phyloP scores from a whole-genome alignment of 441 rosid genomes.

The Pelargonium australe region DNA sequence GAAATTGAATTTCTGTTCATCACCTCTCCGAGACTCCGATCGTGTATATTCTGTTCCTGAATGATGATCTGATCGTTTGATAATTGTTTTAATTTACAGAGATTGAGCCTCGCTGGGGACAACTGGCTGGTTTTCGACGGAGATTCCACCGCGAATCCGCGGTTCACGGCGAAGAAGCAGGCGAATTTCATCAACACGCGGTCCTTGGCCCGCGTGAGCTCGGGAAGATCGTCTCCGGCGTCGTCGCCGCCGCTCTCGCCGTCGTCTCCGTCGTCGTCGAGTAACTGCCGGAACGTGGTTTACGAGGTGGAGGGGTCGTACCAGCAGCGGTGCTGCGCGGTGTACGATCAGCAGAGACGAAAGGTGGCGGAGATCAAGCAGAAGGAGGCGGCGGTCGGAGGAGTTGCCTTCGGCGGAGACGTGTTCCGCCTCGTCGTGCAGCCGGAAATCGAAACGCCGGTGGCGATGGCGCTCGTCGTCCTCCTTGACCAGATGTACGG shows the following conservation, averaged over 20 bases:
- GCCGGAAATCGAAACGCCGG: not conserved
- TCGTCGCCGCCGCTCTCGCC: no score
- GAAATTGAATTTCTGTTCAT: not conserved
- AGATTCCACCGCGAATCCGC: slow-evolving; percentile 50
- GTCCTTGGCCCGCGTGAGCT: slow-evolving; percentile 46
- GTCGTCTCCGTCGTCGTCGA: no score
- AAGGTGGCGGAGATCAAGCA: slow-evolving; percentile 56
- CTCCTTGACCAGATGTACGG: not conserved
- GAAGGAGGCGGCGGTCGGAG: slow-evolving; percentile 38
- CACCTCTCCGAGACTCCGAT: no score
- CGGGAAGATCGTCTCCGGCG: no score
- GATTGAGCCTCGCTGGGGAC: slow-evolving; percentile 58
- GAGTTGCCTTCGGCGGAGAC: not conserved
- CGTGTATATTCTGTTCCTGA: no score
- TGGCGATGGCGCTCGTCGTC: not conserved
- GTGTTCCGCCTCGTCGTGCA: not conserved
- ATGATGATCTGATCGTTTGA: no score
- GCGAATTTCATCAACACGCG: slow-evolving; percentile 21
- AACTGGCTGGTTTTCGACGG: slow-evolving; percentile 78
- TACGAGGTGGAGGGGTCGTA: slow-evolving; percentile 82
- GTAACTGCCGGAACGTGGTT: not conserved
- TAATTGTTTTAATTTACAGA: slow-evolving; percentile 29
- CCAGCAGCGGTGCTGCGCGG: slow-evolving; percentile 51
- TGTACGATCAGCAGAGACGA: slow-evolving; percentile 53
- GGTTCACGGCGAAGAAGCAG: slow-evolving; percentile 48